These are phyloP conservation scores for Malus asiatica DNA, from an alignment of 306 rosid genomes.

Conservation along the genomic window DNA sequence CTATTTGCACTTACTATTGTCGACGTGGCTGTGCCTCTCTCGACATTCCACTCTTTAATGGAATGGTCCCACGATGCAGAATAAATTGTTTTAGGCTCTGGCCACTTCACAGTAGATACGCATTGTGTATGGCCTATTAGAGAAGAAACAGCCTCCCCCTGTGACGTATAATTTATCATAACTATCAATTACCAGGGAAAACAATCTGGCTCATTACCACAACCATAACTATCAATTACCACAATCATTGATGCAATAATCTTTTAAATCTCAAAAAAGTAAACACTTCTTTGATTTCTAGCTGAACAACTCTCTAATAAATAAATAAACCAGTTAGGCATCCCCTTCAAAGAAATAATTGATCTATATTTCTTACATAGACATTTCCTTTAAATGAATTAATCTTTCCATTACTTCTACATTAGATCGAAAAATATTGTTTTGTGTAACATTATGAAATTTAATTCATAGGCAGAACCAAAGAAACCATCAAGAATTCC, in stretches of 20 bases:
- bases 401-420: not conserved
- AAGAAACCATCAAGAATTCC: not conserved
- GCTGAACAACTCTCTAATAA: not conserved
- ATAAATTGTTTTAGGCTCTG: constrained; percentile 55
- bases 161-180: constrained; percentile 6
- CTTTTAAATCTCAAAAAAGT: not conserved
- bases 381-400: not conserved
- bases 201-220: not conserved
- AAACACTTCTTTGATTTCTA: not conserved
- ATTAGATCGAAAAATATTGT: not conserved
- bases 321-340: not conserved
- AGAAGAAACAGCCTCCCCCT: constrained; percentile 73
- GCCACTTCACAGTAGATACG: constrained; percentile 82
- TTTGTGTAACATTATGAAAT: not conserved
- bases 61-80: constrained; percentile 97
- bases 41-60: constrained; percentile 75
- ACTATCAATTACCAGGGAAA: not conserved
- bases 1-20: constrained; percentile 49
- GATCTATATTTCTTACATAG: not conserved
- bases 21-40: constrained; percentile 55
- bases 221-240: not conserved
- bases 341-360: not conserved
- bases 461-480: not conserved
- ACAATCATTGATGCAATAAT: not conserved
- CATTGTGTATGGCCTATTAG: constrained; percentile 88